Base-by-base conservation (phyloP, 2,329 filamentous ascomycete species). In the Aspergillus tamarii region DNA sequence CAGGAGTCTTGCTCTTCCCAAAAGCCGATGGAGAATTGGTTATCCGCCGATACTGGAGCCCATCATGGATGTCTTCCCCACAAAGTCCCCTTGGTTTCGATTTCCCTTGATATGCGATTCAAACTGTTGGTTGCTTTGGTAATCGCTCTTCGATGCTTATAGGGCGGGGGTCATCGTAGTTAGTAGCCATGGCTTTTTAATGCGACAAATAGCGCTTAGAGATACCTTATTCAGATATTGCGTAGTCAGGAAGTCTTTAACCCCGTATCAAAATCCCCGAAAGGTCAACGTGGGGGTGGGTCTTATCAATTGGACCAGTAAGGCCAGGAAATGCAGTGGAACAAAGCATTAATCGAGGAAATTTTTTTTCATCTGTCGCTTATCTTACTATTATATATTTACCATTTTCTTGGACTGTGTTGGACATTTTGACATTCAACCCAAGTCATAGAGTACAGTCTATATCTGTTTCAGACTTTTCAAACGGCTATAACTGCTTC, bases 201-300 rank as follows among this genome's bases (percentile, higher is more conserved):
- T 46, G 21, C 43, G n/a, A 21, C 43, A 23, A 4, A 23, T 46
- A 46, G 45, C 23, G 45, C 45, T 48, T 48, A 48, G 12, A 26
- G 8, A 26, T 48, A 48, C 21, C 21, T 28, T 28, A 14, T 23
- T 48, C 19, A 48, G 45, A 23, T 14, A 28, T 8, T 41, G 7
- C 16, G 39, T n/a, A 19, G 39, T 19, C 19, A 41, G 8, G 19
- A 19, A n/a, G 39, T n/a, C 7, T 41, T n/a, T 41, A 41, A 41
- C 39, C 39, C 39, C 39, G 16, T 41, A n/a, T 34, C 11, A 23
- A 34, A 54, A 8, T 14, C 52, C 52, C 52, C 52, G 30, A 54
- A 36, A 34, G n/a, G 52, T 19, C 52, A 41, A 55, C n/a, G 52
- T 55, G 52, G 52, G 32, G 52, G 32, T 39, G 52, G 52, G n/a